phyloP scores from a whole-genome alignment of 176 grass and related monocot species.

The Aechmea fasciata region DNA sequence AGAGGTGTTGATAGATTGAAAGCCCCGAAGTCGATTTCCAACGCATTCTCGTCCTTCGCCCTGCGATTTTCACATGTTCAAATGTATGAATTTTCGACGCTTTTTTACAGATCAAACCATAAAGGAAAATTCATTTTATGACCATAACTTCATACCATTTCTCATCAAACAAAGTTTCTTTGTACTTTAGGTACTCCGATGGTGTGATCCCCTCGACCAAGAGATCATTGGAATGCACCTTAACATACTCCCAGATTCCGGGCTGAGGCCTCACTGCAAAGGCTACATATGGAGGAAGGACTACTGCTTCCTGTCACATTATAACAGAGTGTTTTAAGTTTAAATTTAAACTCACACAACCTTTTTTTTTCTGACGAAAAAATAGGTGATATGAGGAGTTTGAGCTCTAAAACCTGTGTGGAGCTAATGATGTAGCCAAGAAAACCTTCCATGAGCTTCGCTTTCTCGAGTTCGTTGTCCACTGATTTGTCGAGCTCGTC shows the following conservation, averaged over 20 bases:
- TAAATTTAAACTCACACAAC: too few species aligned
- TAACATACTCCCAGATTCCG: conserved; percentile 90
- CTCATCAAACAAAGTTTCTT: conserved; percentile 81
- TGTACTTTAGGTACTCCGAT: conserved; percentile 76
- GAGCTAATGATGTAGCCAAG: conserved; percentile 83
- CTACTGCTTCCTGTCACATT: conserved; percentile 64
- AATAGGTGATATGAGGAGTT: too few species aligned
- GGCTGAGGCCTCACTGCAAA: conserved; percentile 80
- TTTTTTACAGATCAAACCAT: too few species aligned
- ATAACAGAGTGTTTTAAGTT: too few species aligned
- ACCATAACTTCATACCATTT: conserved; percentile 41
- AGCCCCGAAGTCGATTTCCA: conserved; percentile 84
- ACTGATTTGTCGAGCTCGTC: conserved; percentile 83
- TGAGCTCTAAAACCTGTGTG: conserved; percentile 45
- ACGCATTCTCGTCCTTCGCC: conserved; percentile 71
- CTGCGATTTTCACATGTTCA: conserved; percentile 27
- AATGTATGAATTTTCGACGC: too few species aligned
- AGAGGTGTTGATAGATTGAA: conserved; percentile 59
- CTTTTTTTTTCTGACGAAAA: too few species aligned
- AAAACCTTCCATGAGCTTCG: conserved; percentile 76
- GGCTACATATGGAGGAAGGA: conserved; percentile 67
- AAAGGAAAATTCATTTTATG: not conserved
- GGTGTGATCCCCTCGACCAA: conserved; percentile 70
- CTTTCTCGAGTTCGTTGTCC: conserved; percentile 77
- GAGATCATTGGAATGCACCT: conserved; percentile 59